Evolutionary conservation across 345 rosid species (phyloP).

Genomic region (Clarkia xantiana): DNA sequence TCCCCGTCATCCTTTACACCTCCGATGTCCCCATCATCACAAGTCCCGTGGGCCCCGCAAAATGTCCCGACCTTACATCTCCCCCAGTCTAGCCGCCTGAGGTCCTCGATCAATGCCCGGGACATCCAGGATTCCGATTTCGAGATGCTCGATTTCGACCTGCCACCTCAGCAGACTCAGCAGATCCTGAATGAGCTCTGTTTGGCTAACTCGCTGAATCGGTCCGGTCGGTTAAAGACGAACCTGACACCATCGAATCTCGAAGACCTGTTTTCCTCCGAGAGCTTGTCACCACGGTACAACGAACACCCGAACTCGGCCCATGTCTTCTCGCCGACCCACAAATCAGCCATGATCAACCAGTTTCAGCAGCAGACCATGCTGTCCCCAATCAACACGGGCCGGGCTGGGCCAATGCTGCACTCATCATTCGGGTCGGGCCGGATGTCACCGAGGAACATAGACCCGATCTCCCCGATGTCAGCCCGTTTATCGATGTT

Average conservation of each 20-base stretch:
- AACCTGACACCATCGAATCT: conserved; percentile 55
- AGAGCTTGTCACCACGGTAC: conserved; percentile 49
- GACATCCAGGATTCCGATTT: conserved; percentile 54
- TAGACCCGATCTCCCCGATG: conserved; percentile 72
- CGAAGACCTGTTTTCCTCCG: conserved; percentile 53
- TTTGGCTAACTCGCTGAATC: conserved; percentile 34
- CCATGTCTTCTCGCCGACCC: conserved; percentile 43
- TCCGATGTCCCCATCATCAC: conserved; percentile 72
- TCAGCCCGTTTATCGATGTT: conserved; percentile 49
- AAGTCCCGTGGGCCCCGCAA: conserved; percentile 67
- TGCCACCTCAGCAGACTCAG: too few relatives aligned
- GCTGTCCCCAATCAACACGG: conserved; percentile 66
- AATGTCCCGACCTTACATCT: conserved; percentile 77
- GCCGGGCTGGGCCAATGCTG: too few relatives aligned
- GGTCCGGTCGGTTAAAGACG: conserved; percentile 60
- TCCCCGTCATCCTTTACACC: conserved; percentile 32
- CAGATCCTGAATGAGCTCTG: conserved; percentile 15
- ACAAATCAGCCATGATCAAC: conserved; percentile 41
- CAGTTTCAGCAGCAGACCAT: conserved; percentile 19
- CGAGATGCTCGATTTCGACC: conserved; percentile 4
- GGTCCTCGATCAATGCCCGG: conserved; percentile 70
- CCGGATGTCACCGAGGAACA: conserved; percentile 59
- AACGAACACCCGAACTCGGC: conserved; percentile 14
- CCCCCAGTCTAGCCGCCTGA: conserved; percentile 78
- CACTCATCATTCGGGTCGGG: conserved; percentile 25